A percentile compares a stretch with the other conserved stretches of the same genome.
Conservation (phyloP, 1,139 yeast genomes). For the Sugiyamaella pinicola region DNA sequence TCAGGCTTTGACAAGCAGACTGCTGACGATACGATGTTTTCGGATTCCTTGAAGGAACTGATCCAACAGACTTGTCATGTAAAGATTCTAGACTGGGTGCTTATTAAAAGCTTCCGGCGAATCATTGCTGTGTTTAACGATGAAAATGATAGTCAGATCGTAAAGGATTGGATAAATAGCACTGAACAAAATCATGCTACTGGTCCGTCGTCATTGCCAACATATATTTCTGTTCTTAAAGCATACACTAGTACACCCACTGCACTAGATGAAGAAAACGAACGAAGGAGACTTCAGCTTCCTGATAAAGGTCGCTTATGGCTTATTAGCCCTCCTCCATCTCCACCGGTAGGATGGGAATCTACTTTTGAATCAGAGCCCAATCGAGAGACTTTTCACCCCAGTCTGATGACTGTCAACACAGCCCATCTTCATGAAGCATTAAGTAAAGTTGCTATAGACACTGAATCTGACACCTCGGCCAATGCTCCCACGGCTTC, state of each 20-base stretch:
- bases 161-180: constrained; percentile 26
- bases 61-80: constrained; percentile 12
- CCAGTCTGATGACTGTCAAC: constrained; percentile 19
- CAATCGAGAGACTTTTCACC: constrained; percentile 35
- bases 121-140: constrained; percentile 42
- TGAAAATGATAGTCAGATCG: constrained; percentile 36
- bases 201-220: constrained; percentile 10
- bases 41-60: background rate
- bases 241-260: constrained; percentile 18
- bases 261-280: constrained; percentile 16
- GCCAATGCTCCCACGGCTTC: constrained; percentile 1
- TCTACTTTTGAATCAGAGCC: constrained; percentile 45
- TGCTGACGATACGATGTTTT: constrained; percentile 4
- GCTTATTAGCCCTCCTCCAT: constrained; percentile 49
- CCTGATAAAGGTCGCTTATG: constrained; percentile 47
- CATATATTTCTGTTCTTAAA: constrained; percentile 1
- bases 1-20: constrained; percentile 13
- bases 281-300: constrained; percentile 37
- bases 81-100: constrained; percentile 40
- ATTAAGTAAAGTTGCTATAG: constrained; percentile 9
- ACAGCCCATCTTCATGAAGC: constrained; percentile 10
- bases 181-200: background rate
- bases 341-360: constrained; percentile 50
- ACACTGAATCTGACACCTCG: background rate
- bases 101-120: constrained; percentile 43